phyloP scores from a whole-genome alignment of 75 land plant genomes.

The Pinus tabuliformis region DNA sequence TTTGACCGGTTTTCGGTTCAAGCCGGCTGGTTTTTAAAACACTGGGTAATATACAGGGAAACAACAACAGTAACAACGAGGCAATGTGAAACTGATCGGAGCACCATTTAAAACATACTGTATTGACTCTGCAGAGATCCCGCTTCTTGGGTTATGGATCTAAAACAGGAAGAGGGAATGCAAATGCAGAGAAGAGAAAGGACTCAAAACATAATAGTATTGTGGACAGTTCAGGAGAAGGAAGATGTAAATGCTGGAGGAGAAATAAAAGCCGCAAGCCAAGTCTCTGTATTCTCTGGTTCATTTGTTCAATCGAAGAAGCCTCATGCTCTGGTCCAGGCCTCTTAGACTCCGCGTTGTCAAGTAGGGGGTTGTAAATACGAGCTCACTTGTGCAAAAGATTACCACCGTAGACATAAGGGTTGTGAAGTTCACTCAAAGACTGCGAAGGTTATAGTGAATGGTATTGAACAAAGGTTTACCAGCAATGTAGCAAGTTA shows the following conservation, averaged over 20 bases:
- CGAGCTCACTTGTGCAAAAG: constrained; percentile 59
- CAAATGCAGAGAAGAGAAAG: background rate
- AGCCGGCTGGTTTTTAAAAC: too few species aligned
- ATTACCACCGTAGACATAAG: constrained; percentile 67
- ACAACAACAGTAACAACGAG: background rate
- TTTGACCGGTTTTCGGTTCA: too few species aligned
- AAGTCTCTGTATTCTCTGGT: background rate
- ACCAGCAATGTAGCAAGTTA: constrained; percentile 70
- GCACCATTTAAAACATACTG: background rate
- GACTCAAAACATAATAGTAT: background rate
- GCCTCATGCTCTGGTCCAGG: constrained; percentile 16
- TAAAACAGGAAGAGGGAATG: background rate
- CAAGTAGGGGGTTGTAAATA: constrained; percentile 79
- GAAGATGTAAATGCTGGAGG: constrained; percentile 7
- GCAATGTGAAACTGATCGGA: background rate
- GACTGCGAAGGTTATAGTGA: constrained; percentile 50
- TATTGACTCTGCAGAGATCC: background rate
- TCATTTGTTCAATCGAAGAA: constrained; percentile 25
- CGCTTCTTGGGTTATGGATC: background rate
- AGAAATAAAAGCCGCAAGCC: background rate
- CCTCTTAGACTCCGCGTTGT: constrained; percentile 31
- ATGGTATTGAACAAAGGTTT: constrained; percentile 59
- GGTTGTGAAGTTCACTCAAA: constrained; percentile 70
- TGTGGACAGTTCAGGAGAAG: constrained; percentile 10
- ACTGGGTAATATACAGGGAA: background rate